These are phyloP conservation scores for Friedmanniomyces endolithicus DNA, from an alignment of 495 filamentous ascomycete species.

Conservation along the genomic window DNA sequence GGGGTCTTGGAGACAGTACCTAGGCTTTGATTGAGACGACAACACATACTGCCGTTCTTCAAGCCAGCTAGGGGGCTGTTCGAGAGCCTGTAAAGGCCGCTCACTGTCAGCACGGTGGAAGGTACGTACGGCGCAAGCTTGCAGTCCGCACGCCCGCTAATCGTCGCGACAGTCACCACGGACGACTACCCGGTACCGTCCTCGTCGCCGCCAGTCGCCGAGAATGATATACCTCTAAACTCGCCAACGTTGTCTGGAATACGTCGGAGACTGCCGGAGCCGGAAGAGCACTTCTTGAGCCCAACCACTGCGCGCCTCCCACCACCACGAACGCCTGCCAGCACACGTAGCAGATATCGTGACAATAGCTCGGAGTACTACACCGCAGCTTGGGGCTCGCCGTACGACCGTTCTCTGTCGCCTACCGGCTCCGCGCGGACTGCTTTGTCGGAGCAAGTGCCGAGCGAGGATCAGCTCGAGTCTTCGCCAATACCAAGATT, in stretches of 20 bases:
- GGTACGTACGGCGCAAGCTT: background rate
- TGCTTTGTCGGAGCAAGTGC: constrained; percentile 16
- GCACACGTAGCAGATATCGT: constrained; percentile 2
- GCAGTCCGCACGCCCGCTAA: background rate
- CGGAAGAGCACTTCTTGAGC: background rate
- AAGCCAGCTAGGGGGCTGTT: background rate
- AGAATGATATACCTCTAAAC: constrained; percentile 6
- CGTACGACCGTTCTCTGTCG: constrained; percentile 26
- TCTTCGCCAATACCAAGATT: constrained; percentile 27
- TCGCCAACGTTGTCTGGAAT: background rate
- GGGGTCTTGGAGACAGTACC: too few species aligned
- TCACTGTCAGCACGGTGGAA: background rate
- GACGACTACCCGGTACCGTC: background rate
- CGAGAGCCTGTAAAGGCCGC: background rate
- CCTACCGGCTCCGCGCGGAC: constrained; percentile 18
- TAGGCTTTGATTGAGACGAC: too few species aligned
- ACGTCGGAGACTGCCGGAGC: background rate
- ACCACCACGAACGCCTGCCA: constrained; percentile 13
- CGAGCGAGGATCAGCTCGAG: constrained; percentile 27
- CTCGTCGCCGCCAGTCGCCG: constrained; percentile 6
- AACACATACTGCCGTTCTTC: too few species aligned
- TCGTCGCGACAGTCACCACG: constrained; percentile 1
- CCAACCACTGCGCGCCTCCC: constrained; percentile 7
- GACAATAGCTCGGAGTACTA: constrained; percentile 28
- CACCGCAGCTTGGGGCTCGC: constrained; percentile 33